phyloP scores from a whole-genome alignment of 2,329 filamentous ascomycete genomes.

The Periglandula ipomoeae region DNA sequence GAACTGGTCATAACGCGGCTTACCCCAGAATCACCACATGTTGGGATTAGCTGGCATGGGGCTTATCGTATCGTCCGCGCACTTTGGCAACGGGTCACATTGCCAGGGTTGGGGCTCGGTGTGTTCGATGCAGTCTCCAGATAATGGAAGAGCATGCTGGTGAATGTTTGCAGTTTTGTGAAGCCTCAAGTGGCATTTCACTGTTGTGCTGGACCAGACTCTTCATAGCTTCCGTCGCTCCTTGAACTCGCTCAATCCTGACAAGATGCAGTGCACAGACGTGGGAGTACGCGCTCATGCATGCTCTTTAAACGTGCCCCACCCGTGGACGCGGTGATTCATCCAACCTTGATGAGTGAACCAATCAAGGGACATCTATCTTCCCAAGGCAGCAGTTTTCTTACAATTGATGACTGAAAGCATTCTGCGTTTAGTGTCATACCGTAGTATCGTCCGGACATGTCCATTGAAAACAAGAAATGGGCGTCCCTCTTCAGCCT shows the following conservation, averaged over 20 bases:
- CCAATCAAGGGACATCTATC: background rate
- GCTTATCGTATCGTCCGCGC: too few species aligned
- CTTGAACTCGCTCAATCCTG: background rate
- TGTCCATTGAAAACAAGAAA: too few species aligned
- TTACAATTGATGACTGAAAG: too few species aligned
- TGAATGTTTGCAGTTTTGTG: too few species aligned
- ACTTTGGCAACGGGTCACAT: too few species aligned
- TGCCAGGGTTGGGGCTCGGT: background rate
- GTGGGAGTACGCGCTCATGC: background rate
- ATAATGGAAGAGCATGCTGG: background rate
- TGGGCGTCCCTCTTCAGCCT: too few species aligned
- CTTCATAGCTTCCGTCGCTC: background rate
- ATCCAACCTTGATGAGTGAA: background rate
- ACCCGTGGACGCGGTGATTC: background rate
- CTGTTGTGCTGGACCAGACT: too few species aligned
- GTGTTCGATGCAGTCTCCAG: background rate
- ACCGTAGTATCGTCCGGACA: too few species aligned
- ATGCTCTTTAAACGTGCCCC: background rate
- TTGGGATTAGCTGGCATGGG: background rate
- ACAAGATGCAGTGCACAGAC: background rate
- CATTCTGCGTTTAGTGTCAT: too few species aligned
- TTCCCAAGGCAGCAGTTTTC: background rate
- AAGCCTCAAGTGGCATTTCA: background rate
- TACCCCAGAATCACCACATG: background rate
- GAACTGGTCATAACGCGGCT: background rate